Evolutionary conservation across 331 rosid species (phyloP), one percentile per base, ranked within the genome.

Genomic region (Acacia pycnantha): DNA sequence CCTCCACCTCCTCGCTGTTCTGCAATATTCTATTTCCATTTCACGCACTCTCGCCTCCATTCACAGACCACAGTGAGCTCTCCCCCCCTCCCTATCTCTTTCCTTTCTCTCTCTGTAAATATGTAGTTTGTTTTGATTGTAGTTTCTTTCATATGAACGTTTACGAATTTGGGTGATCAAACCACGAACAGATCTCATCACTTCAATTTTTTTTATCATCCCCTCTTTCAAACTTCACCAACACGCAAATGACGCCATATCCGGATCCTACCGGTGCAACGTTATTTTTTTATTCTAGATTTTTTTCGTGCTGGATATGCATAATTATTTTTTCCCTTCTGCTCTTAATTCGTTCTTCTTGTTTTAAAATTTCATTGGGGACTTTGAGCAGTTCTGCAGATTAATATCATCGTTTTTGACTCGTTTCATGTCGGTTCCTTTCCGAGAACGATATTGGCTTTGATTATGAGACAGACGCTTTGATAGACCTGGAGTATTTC

Each of bases 211-310:
- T 19, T 53, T 56, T 56, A 66, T 78, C 76, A 33, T 33, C 48
- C 40, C 3, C 31, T 16, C 50, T 15, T 59, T 75, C 72, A 79
- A 79, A 79, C 81, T 84, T 81, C 84, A 35, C n/a, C 69, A 11
- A 19, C 86, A 87, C 82, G 84, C 77, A 27, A 73, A 81, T 76
- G 29, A 78, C 69, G 50, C 74, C 70, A 10, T 75, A 26, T 74
- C 75, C 79, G 83, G 90, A 84, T 87, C 90, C 31, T 74, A 73
- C 66, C 78, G 77, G 86, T 84, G 86, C 88, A 79, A 87, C 79
- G 56, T 82, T 26, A 1, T 19, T n/a, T 58, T 13, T 10, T 47
- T 68, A 31, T 8, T n/a, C 29, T 0, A 69, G 56, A 41, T 33
- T 66, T 73, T 31, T 54, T 73, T 21, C 6, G 35, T 16, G 0